phyloP scores from a whole-genome alignment of 768 basidiomycete genomes.

The Suillus discolor region DNA sequence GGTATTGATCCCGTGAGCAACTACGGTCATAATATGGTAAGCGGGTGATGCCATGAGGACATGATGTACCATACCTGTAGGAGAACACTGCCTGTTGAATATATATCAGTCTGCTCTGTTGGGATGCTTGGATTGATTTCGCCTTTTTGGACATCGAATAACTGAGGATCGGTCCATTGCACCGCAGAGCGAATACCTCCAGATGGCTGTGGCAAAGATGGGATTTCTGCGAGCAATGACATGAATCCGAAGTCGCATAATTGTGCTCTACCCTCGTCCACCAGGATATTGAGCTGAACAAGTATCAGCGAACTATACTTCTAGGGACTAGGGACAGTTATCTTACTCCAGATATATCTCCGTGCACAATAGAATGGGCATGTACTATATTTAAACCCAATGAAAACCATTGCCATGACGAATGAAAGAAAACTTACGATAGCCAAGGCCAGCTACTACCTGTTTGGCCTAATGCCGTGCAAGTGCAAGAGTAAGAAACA shows the following conservation, averaged over 20 bases:
- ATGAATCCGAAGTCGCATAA: conserved; percentile 10
- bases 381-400: conserved; percentile 6
- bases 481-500: not conserved
- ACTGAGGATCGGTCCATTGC: conserved; percentile 12
- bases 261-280: not conserved
- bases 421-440: not conserved
- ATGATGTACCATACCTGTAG: conserved; percentile 10
- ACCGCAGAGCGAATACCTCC: conserved; percentile 1
- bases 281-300: conserved; percentile 9
- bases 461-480: not conserved
- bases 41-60: not conserved
- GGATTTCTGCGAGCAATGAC: conserved; percentile 4
- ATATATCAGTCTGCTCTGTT: conserved; percentile 6
- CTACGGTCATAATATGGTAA: conserved; percentile 1
- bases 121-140: not conserved
- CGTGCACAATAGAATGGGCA: conserved; percentile 5
- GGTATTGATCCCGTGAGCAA: conserved; percentile 12
- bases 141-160: not conserved
- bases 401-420: not conserved
- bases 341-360: conserved; percentile 12
- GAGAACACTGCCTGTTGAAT: conserved; percentile 10
- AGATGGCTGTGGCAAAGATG: not conserved
- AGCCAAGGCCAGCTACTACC: conserved; percentile 7
- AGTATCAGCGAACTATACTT: not conserved
- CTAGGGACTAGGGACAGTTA: too few relatives aligned